phyloP scores from a whole-genome alignment of 139 green algal genomes.

The Chlamydomonas sp. region DNA sequence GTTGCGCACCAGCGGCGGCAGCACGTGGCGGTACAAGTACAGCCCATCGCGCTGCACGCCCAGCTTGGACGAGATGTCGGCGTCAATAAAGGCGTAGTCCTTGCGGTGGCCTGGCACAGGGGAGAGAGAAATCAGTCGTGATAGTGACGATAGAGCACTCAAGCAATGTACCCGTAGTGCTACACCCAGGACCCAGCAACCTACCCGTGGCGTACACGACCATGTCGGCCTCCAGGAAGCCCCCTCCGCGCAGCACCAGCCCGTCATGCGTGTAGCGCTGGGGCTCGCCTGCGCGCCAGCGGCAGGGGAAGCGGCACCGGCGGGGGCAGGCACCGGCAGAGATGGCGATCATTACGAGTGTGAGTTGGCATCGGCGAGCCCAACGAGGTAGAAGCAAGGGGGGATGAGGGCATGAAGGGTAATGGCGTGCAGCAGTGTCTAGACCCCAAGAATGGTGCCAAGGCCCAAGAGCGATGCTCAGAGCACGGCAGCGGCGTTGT shows the following conservation, averaged over 20 bases:
- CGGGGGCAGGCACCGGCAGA: background rate
- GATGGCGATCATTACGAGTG: background rate
- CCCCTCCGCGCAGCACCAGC: conserved; percentile 9
- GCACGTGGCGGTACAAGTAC: conserved; percentile 52
- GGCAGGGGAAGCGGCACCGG: background rate
- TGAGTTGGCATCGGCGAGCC: no score
- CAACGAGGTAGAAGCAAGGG: no score
- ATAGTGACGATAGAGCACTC: background rate
- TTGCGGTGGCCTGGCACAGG: conserved; percentile 8
- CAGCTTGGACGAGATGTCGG: conserved; percentile 33
- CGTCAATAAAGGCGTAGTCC: conserved; percentile 35
- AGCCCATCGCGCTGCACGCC: conserved; percentile 45
- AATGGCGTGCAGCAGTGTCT: no score
- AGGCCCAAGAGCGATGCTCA: no score
- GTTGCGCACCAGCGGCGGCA: conserved; percentile 35
- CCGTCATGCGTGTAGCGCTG: conserved; percentile 7
- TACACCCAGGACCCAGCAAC: background rate
- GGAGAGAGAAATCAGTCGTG: background rate
- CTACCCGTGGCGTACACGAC: conserved; percentile 17
- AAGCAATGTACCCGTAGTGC: background rate
- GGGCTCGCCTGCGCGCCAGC: conserved; percentile 4
- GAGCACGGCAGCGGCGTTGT: no score
- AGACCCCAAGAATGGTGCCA: no score
- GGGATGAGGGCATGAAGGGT: no score
- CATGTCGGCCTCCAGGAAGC: conserved; percentile 8